These are phyloP conservation scores for Hemisphaericaspora subhashii DNA, from an alignment of 1,139 yeast species.

Conservation along the genomic window DNA sequence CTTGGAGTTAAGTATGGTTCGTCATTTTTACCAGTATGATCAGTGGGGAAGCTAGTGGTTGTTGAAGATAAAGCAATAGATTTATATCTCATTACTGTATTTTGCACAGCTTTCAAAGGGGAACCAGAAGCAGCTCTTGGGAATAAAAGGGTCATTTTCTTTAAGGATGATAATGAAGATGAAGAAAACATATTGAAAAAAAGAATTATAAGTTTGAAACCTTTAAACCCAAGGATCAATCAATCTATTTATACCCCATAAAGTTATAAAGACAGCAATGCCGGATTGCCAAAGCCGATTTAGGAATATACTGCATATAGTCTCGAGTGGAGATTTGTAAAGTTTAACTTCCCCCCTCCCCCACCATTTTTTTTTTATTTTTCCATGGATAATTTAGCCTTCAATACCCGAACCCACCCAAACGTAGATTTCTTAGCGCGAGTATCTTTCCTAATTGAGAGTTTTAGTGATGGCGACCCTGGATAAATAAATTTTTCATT, in stretches of 20 bases:
- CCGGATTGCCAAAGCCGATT: constrained; percentile 6
- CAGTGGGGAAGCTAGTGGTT: constrained; percentile 41
- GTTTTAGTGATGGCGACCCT: too few relatives aligned
- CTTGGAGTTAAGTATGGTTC: constrained; percentile 55
- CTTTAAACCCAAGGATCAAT: too few relatives aligned
- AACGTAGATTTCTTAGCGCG: too few relatives aligned
- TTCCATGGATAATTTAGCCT: constrained; percentile 1
- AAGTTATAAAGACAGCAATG: too few relatives aligned
- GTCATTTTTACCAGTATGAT: constrained; percentile 38
- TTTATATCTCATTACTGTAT: constrained; percentile 18
- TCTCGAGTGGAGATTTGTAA: background rate
- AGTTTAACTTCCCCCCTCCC: background rate
- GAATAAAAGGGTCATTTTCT: constrained; percentile 11
- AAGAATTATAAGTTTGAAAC: too few relatives aligned
- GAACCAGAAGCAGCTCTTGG: constrained; percentile 12
- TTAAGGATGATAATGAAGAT: background rate
- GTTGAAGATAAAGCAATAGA: constrained; percentile 34
- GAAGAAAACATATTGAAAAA: background rate
- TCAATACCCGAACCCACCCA: background rate
- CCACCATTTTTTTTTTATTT: background rate
- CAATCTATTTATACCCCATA: background rate
- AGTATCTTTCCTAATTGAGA: background rate
- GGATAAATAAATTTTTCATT: too few relatives aligned
- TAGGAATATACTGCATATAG: constrained; percentile 2
- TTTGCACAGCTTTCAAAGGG: constrained; percentile 7